Conservation (phyloP, 495 filamentous ascomycete genomes). For the Penicillium canariense region DNA sequence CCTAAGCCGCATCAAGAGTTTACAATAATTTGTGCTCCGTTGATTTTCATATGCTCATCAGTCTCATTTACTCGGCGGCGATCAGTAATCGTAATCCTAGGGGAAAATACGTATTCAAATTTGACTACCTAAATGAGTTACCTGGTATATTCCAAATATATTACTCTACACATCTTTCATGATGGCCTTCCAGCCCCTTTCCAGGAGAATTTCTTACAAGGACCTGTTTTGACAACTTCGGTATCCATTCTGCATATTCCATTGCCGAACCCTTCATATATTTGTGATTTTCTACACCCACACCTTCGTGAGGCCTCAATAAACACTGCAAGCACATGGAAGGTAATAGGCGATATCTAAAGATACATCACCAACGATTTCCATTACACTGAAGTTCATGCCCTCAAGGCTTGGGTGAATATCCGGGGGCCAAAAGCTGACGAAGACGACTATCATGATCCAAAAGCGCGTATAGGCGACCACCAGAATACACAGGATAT, state of each 20-base stretch:
- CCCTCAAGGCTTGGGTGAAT: slow-evolving; percentile 32
- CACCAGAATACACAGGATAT: slow-evolving; percentile 41
- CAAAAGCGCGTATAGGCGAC: slow-evolving; percentile 41
- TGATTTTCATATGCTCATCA: no score
- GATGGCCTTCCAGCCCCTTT: no score
- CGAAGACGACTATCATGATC: slow-evolving; percentile 38
- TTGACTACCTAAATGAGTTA: no score
- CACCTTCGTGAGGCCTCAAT: slow-evolving; percentile 29
- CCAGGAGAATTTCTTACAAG: no score
- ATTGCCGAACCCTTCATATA: neutral
- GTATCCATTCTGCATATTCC: neutral
- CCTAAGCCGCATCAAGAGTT: no score
- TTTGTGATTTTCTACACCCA: neutral
- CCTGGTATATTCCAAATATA: no score
- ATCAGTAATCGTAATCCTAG: no score
- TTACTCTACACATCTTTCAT: no score
- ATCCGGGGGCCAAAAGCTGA: slow-evolving; percentile 43
- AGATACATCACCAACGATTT: slow-evolving; percentile 34
- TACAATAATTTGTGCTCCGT: no score
- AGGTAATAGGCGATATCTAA: slow-evolving; percentile 36
- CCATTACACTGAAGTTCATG: slow-evolving; percentile 50
- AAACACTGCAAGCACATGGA: slow-evolving; percentile 23
- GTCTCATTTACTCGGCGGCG: no score
- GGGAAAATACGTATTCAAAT: no score
- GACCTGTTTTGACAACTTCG: no score